Evolutionary conservation across 2,329 filamentous ascomycete species (phyloP).

Genomic region (Xylariaceae sp.): DNA sequence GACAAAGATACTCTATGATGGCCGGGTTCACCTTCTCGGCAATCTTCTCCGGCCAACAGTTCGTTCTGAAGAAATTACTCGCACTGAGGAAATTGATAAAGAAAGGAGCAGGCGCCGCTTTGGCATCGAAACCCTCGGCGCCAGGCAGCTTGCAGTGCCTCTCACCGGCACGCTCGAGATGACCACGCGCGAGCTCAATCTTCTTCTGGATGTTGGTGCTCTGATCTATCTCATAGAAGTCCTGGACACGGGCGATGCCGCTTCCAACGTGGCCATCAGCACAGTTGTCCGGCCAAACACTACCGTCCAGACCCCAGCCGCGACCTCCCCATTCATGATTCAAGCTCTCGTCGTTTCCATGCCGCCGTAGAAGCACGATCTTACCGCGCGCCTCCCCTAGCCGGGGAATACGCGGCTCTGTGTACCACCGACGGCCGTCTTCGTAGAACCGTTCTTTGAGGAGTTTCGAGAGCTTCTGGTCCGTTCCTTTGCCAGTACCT

Average conservation of each 20-base stretch:
- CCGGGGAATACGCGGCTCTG: constrained; percentile 68
- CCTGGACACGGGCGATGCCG: constrained; percentile 79
- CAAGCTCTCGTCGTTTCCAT: constrained; percentile 57
- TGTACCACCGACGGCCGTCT: constrained; percentile 65
- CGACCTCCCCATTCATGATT: constrained; percentile 44
- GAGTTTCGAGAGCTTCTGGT: constrained; percentile 72
- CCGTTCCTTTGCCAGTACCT: constrained; percentile 74
- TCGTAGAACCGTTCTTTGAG: constrained; percentile 69
- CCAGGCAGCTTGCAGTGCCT: constrained; percentile 42
- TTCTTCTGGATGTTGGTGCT: constrained; percentile 75
- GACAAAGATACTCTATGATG: constrained; percentile 58
- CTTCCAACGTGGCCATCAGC: constrained; percentile 66
- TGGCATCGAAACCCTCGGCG: constrained; percentile 20
- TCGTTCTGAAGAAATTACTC: constrained; percentile 89
- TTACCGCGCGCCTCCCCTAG: constrained; percentile 77
- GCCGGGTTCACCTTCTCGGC: constrained; percentile 83
- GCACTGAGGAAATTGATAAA: constrained; percentile 89
- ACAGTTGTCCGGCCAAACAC: constrained; percentile 83
- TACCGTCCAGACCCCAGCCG: constrained; percentile 58
- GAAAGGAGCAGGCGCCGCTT: constrained; percentile 50
- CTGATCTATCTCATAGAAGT: constrained; percentile 86
- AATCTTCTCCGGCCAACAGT: constrained; percentile 91
- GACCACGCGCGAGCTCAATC: constrained; percentile 66
- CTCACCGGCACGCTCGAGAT: constrained; percentile 68
- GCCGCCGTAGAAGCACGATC: constrained; percentile 80